Evolutionary conservation across 192 early-diverging fungal genomes (phyloP), one percentile per base, ranked within the genome.

Genomic region (Umbelopsis isabellina): DNA sequence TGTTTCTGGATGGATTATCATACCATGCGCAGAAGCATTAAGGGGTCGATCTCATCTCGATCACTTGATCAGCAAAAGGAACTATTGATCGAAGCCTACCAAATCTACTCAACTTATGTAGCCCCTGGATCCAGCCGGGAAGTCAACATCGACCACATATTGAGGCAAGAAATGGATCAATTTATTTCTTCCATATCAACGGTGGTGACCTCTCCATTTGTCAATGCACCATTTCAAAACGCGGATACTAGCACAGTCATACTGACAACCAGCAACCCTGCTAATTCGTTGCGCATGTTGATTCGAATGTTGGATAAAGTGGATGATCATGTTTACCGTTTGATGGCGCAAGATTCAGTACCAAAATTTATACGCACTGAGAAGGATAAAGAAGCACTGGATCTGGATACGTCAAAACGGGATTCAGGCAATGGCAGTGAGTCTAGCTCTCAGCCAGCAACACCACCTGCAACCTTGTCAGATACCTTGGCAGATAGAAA

Each of bases 1-100:
- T 80, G 86, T n/a, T 93, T 93, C 46, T 87, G 85, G 78, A 68
- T 85, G 2, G 90, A 93, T 46, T 71, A 78, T 67, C 48, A 68
- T 58, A 18, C 73, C 65, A n/a, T 86, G 48, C 44, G 83, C 68
- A 65, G 67, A 71, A 76, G 80, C 78, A 73, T 67, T 76, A 68
- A 71, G 67, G 25, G 69, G 69, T 53, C 69, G 65, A 66, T 71
- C 61, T 23, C 74, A 45, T 65, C 33, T 33, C 72, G 66, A 51
- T 71, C 53, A 9, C 68, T 52, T 13, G 64, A 53, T 13, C 35
- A 33, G 8, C 78, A 79, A 23, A 58, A 78, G 27, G 83, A 82
- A 25, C 75, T 82, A 45, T 66, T 77, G 23, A 73, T 75, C 0
- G 83, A 88, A 27, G 84, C 80, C 0, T 85, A 85, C 18, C 53